Evolutionary conservation across 2,329 filamentous ascomycete genomes (phyloP), one percentile per base, ranked within the genome.

Genomic region (Coniochaeta prunicola): DNA sequence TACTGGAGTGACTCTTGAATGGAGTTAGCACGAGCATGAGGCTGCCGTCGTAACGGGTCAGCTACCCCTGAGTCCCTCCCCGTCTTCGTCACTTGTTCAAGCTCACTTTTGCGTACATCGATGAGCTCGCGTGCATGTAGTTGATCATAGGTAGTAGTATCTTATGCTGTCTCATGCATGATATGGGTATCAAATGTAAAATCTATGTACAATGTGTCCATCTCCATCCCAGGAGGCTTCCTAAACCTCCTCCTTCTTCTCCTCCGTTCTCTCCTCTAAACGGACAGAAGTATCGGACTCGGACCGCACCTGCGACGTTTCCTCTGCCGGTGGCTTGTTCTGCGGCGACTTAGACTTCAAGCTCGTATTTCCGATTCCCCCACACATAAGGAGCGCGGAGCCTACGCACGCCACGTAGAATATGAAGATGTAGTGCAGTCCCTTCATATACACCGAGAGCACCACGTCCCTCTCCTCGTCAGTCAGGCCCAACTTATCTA

Each of bases 391-490:
- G 15, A 65, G 40, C 9, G 61, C 62, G 1, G 64, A 12, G 0
- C 61, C 66, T 1, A 64, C 58, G 60, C 61, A 63, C 4, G 61
- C 58, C 3, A 61, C 62, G 56, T 65, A 69, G 56, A 64, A 68
- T 12, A 66, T 61, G 54, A 66, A 68, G 21, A 68, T 66, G 58
- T 67, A 66, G 53, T 68, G 67, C 57, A 69, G 38, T 0, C 68
- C 68, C 10, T 57, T 45, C 68, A 71, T 71, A 56, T 71, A 72
- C 1, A 64, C 68, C 5, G 63, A 38, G 34, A 70, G 53, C 1
- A 70, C 64, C 10, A 36, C 56, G 0, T 62, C 53, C 56, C 63
- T 59, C 45, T 67, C 58, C 2, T 63, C 60, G 2, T 56, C 34
- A 0, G 58, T 42, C 36, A 68, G 54, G 2, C 59, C 63, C 7